Conservation (phyloP, 192 early-diverging fungal species). For the Tieghemiomyces parasiticus region DNA sequence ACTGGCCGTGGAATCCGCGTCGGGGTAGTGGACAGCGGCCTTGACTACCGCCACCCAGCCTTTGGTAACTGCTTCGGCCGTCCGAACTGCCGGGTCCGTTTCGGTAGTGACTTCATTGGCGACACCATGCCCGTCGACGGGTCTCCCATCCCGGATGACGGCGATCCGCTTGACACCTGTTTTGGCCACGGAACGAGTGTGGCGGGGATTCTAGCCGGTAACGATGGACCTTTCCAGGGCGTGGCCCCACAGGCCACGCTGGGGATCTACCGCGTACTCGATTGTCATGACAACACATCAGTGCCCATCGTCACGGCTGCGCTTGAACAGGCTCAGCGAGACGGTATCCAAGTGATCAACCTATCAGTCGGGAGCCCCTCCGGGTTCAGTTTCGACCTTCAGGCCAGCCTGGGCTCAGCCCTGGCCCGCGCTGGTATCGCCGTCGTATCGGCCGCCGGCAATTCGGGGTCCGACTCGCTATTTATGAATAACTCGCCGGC, state of each 20-base stretch:
- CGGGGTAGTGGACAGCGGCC: constrained; percentile 42
- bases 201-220: constrained; percentile 38
- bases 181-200: constrained; percentile 55
- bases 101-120: constrained; percentile 22
- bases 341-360: constrained; percentile 40
- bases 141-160: constrained; percentile 11
- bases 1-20: constrained; percentile 30
- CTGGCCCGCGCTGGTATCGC: constrained; percentile 32
- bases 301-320: constrained; percentile 41
- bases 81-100: constrained; percentile 31
- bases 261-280: constrained; percentile 50
- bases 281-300: constrained; percentile 8
- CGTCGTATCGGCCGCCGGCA: constrained; percentile 56
- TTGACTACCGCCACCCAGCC: constrained; percentile 43
- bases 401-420: constrained; percentile 25
- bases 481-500: constrained; percentile 34
- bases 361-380: constrained; percentile 40
- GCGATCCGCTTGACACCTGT: constrained; percentile 38
- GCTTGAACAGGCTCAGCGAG: constrained; percentile 31
- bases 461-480: constrained; percentile 48
- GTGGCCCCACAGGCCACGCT: constrained; percentile 46
- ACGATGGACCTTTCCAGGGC: constrained; percentile 23
- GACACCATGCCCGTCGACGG: not conserved
- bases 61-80: constrained; percentile 37
- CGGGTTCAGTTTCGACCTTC: constrained; percentile 36